Evolutionary conservation across 495 filamentous ascomycete genomes (phyloP), one percentile per base, ranked within the genome.

Genomic region (Penicillium verhagenii): DNA sequence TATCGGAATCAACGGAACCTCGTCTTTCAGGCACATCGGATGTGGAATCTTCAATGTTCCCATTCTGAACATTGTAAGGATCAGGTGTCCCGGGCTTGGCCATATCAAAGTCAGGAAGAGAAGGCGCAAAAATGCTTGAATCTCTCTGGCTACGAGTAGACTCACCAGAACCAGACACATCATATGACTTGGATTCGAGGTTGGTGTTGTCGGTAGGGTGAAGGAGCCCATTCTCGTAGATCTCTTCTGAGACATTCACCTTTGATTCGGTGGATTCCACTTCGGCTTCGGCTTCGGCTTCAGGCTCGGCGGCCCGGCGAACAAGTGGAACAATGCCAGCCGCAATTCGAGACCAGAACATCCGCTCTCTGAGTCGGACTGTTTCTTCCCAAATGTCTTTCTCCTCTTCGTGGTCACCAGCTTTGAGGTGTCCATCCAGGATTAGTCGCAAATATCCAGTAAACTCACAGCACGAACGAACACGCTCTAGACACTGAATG

Each of bases 291-390:
- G 48, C 33, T 3, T 58, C 45, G 1, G 20, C 18, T 38, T 44
- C 56, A 19, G 48, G 21, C 19, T 57, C 49, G 18, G 28, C 44
- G 25, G 33, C 26, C 5, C 40, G 64, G 18, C 73, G 57, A 21
- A 78, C 79, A n/a, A 78, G 71, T 0, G 92, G 92, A 40, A 97
- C 74, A 4, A 97, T 89, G 16, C 92, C 92, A 14, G 88, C 92
- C 14, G 93, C 93, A 42, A 97, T 82, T 24, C 94, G 77, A 42
- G 87, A 85, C 94, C 94, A 98, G 65, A 98, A 98, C 87, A 97
- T 96, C 56, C 91, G 81, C 66, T 98, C 94, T 40, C 94, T 79
- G 46, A 97, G 72, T 18, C 88, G 83, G 16, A 96, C 86, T 49
- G 89, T 89, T 71, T 97, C 94, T 64, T 96, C 91, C 94, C 94